Evolutionary conservation across 768 basidiomycete species (phyloP), one percentile per base, ranked within the genome.

Genomic region (Leucosporidium yakuticum): DNA sequence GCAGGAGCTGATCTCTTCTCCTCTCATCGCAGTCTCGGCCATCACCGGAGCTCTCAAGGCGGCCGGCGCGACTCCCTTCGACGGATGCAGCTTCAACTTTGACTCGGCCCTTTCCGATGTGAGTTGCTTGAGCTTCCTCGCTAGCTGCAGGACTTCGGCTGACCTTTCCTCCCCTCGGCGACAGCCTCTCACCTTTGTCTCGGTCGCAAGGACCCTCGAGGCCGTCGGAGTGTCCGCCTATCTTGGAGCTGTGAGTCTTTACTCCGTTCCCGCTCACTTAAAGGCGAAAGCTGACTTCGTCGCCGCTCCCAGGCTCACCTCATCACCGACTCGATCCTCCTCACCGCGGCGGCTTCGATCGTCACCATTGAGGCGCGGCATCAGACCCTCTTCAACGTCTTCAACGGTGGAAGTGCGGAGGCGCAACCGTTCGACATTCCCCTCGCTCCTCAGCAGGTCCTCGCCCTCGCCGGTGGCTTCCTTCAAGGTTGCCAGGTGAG

Each of bases 301-400:
- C 36, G 4, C 15, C 2, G 3, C 17, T 44, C 8, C 14, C 39
- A 44, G 51, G 67, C 68, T 12, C 44, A 62, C 47, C 62, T 69
- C 19, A n/a, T 74, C 36, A 23, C 56, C 29, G 63, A 64, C 61
- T 36, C 54, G 15, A 51, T 64, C 49, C 66, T 69, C 50, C 63
- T 73, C 23, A 69, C 62, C 25, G 65, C 65, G 11, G 62, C 71
- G 9, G 68, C 50, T 0, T 57, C 51, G 17, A 73, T 72, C 59
- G 54, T 88, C 77, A 87, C 89, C 34, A 82, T 89, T 57, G 90
- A 92, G 76, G 87, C 89, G n/a, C 86, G 90, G 57, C 90, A 93
- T 74, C 86, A 88, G 77, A 86, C 87, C 2, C 78, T 91, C 53
- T 82, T 90, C 61, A 91, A 91, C 80, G 74, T 90, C 69, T 73